These are phyloP conservation scores for Geosiphon pyriformis DNA, from an alignment of 192 early-diverging fungal species.

Conservation along the genomic window DNA sequence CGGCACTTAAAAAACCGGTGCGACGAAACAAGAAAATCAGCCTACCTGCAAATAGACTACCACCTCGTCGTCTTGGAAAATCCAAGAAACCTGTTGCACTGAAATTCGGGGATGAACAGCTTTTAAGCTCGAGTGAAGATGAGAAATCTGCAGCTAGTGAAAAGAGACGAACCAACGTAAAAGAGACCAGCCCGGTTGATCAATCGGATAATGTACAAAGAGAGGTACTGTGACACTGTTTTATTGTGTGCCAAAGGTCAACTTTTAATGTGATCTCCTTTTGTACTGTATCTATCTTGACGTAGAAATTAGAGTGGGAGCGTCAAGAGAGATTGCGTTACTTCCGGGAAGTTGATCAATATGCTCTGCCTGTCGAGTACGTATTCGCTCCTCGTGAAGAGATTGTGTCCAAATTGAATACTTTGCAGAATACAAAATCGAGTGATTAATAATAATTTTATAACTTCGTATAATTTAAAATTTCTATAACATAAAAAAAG, in stretches of 20 bases:
- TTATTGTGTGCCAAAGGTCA: no score
- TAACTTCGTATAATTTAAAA: no score
- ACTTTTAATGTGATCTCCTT: no score
- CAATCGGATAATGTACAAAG: neutral
- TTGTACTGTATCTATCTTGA: neutral
- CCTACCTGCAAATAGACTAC: neutral
- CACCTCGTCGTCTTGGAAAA: neutral
- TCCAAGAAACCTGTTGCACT: neutral
- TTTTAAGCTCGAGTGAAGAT: neutral
- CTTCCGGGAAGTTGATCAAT: constrained; percentile 11
- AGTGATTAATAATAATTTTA: neutral
- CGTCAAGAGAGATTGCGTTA: constrained; percentile 1
- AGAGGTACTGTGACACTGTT: neutral
- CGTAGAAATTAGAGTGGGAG: neutral
- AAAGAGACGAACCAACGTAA: neutral
- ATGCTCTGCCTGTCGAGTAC: constrained; percentile 10
- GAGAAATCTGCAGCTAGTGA: neutral
- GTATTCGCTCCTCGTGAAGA: neutral
- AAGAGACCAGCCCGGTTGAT: neutral
- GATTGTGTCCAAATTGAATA: neutral
- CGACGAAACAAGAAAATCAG: no score
- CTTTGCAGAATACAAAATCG: neutral
- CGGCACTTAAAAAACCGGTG: no score
- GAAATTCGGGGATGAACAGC: neutral
- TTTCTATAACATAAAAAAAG: neutral